Base-by-base conservation (phyloP, 768 basidiomycete species). In the Termitomyces sp. region DNA sequence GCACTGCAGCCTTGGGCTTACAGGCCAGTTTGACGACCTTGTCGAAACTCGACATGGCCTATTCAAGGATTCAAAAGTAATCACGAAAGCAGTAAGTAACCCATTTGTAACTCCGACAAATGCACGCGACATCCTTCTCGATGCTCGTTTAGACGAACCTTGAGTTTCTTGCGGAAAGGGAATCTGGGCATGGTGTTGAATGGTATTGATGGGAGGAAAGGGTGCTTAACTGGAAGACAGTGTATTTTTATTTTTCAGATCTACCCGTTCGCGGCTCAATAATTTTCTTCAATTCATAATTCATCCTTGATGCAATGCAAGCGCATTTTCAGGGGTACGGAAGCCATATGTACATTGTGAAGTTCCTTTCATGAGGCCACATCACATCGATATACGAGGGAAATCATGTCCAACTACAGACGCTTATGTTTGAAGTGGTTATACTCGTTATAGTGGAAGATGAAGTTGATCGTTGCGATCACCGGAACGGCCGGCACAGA, bases 1-100 rank as follows among this genome's bases (percentile, higher is more conserved):
- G 97, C 2, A 92, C 87, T 2, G 93, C 92, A 47, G 92, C 85
- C 77, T 98, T 98, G 57, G 95, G 92, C 80, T 98, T 98, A 76
- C 94, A 98, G 14, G 96, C 97, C 69, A 92, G 75, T 76, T 96
- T 97, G 65, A 98, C 90, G 68, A 90, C 87, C 80, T 98, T 92
- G 78, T 92, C 90, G 72, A 81, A 90, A 74, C 85, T 87, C 65
- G 88, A 87, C 87, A 88, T 88, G 70, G 54, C 63, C 61, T 58
- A 43, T 40, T 61, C 35, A 52, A 57, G 47, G 40, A 50, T 58
- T 61, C 47, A 32, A 42, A 42, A 63, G 50, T 58, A 51, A 60
- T 60, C 62, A 60, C 62, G 47, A 57, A 62, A 48, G 51, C 57
- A 56, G 58, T 49, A 56, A 56, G 55, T 53, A 30, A 61, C 35